Evolutionary conservation across 768 basidiomycete species (phyloP).

Genomic region (Hydnum rufescens): DNA sequence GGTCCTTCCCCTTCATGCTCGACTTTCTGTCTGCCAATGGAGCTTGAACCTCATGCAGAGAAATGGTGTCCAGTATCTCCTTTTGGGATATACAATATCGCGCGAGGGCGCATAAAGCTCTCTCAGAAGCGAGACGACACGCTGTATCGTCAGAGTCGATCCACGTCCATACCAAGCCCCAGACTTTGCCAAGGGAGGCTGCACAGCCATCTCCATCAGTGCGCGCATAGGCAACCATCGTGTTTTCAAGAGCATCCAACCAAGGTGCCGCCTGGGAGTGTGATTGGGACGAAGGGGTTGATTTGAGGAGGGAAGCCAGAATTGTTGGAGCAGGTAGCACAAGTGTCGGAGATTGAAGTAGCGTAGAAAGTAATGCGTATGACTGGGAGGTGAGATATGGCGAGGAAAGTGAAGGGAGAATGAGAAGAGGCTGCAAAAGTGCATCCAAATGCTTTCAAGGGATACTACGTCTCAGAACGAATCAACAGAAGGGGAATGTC

Average conservation of each 20-base stretch:
- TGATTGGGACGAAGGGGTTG: constrained; percentile 39
- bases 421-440: constrained; percentile 51
- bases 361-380: constrained; percentile 68
- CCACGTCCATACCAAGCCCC: constrained; percentile 60
- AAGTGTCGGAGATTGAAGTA: constrained; percentile 26
- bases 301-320: constrained; percentile 45
- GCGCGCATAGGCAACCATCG: constrained; percentile 43
- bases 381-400: constrained; percentile 76
- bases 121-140: constrained; percentile 42
- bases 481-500: constrained; percentile 33
- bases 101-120: constrained; percentile 37
- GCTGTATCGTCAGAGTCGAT: constrained; percentile 46
- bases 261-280: constrained; percentile 60
- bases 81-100: constrained; percentile 50
- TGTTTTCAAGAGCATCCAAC: constrained; percentile 55
- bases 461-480: neutral
- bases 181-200: constrained; percentile 38
- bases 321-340: constrained; percentile 28
- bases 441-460: constrained; percentile 40
- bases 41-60: neutral
- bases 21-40: neutral
- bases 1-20: constrained; percentile 21
- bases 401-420: constrained; percentile 71
- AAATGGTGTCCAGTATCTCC: constrained; percentile 25
- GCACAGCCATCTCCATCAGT: constrained; percentile 32